A percentile compares a stretch with the other conserved stretches of the same genome.
Conservation (phyloP, 2,329 filamentous ascomycete species). For the Hypoxylon sp. region DNA sequence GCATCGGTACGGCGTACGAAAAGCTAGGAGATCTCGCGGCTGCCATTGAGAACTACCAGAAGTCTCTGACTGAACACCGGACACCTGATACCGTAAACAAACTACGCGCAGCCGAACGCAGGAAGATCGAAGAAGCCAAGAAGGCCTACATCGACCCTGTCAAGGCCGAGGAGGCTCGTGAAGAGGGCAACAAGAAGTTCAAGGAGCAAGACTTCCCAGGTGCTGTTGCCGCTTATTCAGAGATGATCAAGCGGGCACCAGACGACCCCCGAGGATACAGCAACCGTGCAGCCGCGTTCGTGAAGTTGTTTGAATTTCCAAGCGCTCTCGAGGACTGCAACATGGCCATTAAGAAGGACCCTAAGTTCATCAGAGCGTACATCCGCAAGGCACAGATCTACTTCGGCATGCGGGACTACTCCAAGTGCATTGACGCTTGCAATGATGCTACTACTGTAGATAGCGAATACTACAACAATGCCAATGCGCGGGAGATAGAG, state of each 20-base stretch:
- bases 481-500: constrained; percentile 92
- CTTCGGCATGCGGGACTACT: constrained; percentile 98
- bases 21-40: constrained; percentile 84
- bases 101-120: constrained; percentile 90
- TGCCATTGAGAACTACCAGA: constrained; percentile 92
- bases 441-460: constrained; percentile 85
- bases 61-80: constrained; percentile 94
- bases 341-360: constrained; percentile 89
- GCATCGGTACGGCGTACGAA: constrained; percentile 95
- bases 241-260: constrained; percentile 97
- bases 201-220: constrained; percentile 96
- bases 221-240: constrained; percentile 91
- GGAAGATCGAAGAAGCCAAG: constrained; percentile 81
- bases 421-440: constrained; percentile 91
- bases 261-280: constrained; percentile 95
- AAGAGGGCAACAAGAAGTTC: constrained; percentile 96
- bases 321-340: constrained; percentile 94
- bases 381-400: constrained; percentile 96
- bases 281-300: constrained; percentile 95
- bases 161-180: constrained; percentile 95
- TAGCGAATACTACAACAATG: constrained; percentile 74
- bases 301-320: constrained; percentile 97
- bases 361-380: constrained; percentile 94
- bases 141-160: constrained; percentile 88
- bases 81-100: constrained; percentile 95